Base-by-base conservation (phyloP, 2,329 filamentous ascomycete genomes). In the Phaeomoniella chlamydospora region DNA sequence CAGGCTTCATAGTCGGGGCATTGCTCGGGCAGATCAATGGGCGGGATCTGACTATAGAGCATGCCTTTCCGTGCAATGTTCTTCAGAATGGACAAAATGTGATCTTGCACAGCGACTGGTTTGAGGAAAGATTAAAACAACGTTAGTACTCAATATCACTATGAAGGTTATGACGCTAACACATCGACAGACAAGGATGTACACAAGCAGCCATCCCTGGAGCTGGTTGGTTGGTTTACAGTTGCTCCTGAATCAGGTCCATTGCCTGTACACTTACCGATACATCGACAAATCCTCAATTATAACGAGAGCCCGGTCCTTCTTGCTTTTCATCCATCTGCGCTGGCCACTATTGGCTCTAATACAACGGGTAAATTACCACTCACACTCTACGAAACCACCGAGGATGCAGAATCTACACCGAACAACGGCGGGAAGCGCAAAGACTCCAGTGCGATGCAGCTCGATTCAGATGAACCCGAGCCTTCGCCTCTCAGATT, bases 1-100 rank as follows among this genome's bases (percentile, higher is more conserved):
- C 65, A 13, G 82, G 82, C 0, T 85, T 86, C 12, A 71, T 94
- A 13, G 72, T 88, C 3, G 90, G 90, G 38, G 86, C 80, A 36
- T 68, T 98, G n/a, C 62, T 98, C 4, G 90, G 90, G 12, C 83
- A 90, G 52, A 87, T 94, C 49, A 82, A 85, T 64, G 88, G 88
- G 14, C 79, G 85, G 39, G 78, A 88, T 50, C 80, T 94, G 48
- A 94, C 84, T 6, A 77, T 94, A 45, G 88, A 96, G 56, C 80
- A 93, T 62, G 86, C 84, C 3, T 96, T 94, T 53, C 86, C 94
- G 52, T 85, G 81, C 55, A 74, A 79, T 42, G 63, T 74, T 1
- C 53, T 61, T 13, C 51, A 54, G 33, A 54, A 56, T 11, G 52
- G 64, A 1, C 65, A 75, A 31, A 74, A 71, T 18, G 64, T 75